These are phyloP conservation scores for Barnettozyma wickerhamii DNA, from an alignment of 805 yeast genomes.

Conservation along the genomic window DNA sequence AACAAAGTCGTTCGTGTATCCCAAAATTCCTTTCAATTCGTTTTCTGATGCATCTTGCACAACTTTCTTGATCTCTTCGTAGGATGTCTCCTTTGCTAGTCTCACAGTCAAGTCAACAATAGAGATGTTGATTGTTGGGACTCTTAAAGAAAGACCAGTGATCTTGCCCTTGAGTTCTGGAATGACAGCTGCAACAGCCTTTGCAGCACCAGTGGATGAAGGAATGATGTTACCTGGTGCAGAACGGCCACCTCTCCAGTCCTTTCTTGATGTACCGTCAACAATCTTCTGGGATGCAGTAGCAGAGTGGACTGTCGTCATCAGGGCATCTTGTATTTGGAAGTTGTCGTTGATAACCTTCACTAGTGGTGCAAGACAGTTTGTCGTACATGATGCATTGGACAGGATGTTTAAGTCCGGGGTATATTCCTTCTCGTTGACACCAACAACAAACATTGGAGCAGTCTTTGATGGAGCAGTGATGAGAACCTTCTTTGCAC, in stretches of 20 bases:
- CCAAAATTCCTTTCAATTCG: constrained; percentile 74
- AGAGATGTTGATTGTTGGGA: constrained; percentile 90
- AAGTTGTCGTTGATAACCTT: constrained; percentile 82
- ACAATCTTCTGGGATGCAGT: constrained; percentile 96
- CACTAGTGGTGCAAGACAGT: constrained; percentile 93
- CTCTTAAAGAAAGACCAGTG: constrained; percentile 92
- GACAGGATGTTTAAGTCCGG: constrained; percentile 74
- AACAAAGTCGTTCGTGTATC: constrained; percentile 90
- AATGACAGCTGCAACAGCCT: constrained; percentile 94
- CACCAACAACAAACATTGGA: constrained; percentile 94
- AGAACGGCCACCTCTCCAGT: constrained; percentile 98
- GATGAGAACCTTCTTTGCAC: constrained; percentile 93
- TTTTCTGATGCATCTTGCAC: constrained; percentile 75
- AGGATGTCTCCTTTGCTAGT: constrained; percentile 69
- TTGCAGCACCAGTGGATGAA: constrained; percentile 96
- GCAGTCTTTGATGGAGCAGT: constrained; percentile 94
- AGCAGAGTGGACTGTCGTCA: constrained; percentile 95
- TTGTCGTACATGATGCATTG: constrained; percentile 94
- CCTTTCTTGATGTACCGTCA: constrained; percentile 96
- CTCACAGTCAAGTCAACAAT: constrained; percentile 90
- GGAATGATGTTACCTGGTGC: constrained; percentile 95
- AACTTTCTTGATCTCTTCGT: constrained; percentile 77
- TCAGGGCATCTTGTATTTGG: constrained; percentile 87
- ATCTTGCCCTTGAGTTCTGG: constrained; percentile 89
- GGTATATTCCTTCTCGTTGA: constrained; percentile 76